Base-by-base conservation (phyloP, 1,139 yeast species). In the Candida frijolesensis region DNA sequence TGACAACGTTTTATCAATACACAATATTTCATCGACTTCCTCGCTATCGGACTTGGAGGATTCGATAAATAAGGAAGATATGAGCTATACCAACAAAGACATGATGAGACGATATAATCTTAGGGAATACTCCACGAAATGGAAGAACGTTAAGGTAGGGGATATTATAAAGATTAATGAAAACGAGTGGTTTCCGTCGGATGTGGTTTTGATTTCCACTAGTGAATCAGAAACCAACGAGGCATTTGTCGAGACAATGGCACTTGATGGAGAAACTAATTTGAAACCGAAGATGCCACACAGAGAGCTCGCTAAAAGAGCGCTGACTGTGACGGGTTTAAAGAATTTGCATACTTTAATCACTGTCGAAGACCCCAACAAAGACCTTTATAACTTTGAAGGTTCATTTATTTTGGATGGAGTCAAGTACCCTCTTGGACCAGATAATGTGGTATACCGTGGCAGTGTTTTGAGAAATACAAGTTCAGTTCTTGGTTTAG, bases 171-270 rank as follows among this genome's bases (percentile, higher is more conserved):
- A 79, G 53, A 71, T 95, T 25, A 69, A 79, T 38, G 89, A 86
- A 59, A 89, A 91, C 67, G 97, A 92, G 55, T 89, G 96, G 89
- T 80, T 92, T 7, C 99, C 99, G 0, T 97, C 97, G 0, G 99
- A 94, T 69, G 64, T 94, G 9, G 64, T 94, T 1, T 60, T 94
- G 10, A 65, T 95, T 42, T 79, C 89, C 1, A 81, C 94, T 2
- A 72, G 75, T 46, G 81, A 82, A 46, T 84, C 83, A 11, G 82
- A 81, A 35, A 81, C 83, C 51, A 88, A 86, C 51, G 89, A 86
- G 57, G 87, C 96, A 1, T 89, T 83, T 59, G 84, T 92, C 22
- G 99, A 94, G 67, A 94, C 99, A 0, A 92, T 94, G 94, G 99
- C 97, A 0, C 74, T 94, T 45, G 99, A 94, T 67, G 99, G 99